Conservation (phyloP, 768 basidiomycete genomes). For the Royoungia palumana region DNA sequence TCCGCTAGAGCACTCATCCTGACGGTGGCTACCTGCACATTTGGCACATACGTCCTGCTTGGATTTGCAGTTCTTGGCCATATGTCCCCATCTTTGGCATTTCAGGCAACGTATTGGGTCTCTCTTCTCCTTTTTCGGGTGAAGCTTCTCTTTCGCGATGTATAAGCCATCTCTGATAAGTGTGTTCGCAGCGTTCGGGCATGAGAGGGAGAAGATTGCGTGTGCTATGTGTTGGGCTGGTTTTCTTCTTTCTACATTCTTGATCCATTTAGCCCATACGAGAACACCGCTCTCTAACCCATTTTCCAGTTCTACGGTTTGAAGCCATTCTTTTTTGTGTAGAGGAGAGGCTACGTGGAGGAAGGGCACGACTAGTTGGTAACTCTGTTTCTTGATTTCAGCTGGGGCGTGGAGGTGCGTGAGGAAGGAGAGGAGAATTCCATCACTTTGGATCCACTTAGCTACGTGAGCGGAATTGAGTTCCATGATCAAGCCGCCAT, state of each 20-base stretch:
- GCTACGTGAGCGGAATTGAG: too few relatives aligned
- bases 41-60: background rate
- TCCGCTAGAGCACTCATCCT: background rate
- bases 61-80: background rate
- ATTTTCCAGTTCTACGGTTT: background rate
- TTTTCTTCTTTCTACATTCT: background rate
- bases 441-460: background rate
- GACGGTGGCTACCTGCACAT: background rate
- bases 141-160: background rate
- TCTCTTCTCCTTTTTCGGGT: background rate
- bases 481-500: too few relatives aligned
- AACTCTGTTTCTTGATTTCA: background rate
- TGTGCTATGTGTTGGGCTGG: background rate
- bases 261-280: background rate
- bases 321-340: background rate
- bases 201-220: background rate
- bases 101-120: background rate
- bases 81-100: conserved; percentile 2
- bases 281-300: background rate
- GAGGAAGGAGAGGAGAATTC: too few relatives aligned
- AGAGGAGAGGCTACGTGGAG: background rate
- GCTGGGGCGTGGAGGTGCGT: background rate
- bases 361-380: background rate
- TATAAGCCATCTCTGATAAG: background rate
- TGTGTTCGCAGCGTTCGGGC: background rate